phyloP scores from a whole-genome alignment of 2,329 filamentous ascomycete genomes.

The Aspergillus tubingensis region DNA sequence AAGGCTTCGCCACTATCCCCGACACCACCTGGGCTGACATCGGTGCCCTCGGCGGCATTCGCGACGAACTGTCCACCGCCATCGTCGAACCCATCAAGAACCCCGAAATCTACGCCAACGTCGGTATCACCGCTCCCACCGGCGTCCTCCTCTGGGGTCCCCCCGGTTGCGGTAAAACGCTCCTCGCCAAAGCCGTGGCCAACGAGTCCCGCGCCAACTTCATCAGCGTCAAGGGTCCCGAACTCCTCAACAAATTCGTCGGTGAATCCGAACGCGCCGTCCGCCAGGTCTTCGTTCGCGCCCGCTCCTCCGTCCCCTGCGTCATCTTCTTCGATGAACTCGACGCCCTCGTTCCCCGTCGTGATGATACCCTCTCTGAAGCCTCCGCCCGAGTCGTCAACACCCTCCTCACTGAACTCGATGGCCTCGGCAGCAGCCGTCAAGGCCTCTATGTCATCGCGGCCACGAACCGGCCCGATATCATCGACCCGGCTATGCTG shows the following conservation, averaged over 20 bases:
- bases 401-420: conserved; percentile 89
- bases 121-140: conserved; percentile 78
- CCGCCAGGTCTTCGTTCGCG: conserved; percentile 85
- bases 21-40: conserved; percentile 92
- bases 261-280: conserved; percentile 94
- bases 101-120: conserved; percentile 72
- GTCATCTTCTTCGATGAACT: conserved; percentile 98
- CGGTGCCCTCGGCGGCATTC: conserved; percentile 77
- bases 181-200: conserved; percentile 93
- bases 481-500: conserved; percentile 94
- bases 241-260: conserved; percentile 96
- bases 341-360: conserved; percentile 83
- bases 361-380: conserved; percentile 77
- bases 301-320: conserved; percentile 82
- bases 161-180: conserved; percentile 93
- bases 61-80: conserved; percentile 77
- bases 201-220: conserved; percentile 97
- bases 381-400: conserved; percentile 89
- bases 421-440: conserved; percentile 73
- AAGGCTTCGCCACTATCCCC: conserved; percentile 93
- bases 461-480: conserved; percentile 92
- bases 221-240: conserved; percentile 95
- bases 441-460: conserved; percentile 91
- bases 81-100: conserved; percentile 88
- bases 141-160: conserved; percentile 96